Percentiles rank a stretch among this genome's conserved stretches.
Evolutionary conservation across 305 asterid genomes (phyloP).

Genomic region (Withania somnifera): DNA sequence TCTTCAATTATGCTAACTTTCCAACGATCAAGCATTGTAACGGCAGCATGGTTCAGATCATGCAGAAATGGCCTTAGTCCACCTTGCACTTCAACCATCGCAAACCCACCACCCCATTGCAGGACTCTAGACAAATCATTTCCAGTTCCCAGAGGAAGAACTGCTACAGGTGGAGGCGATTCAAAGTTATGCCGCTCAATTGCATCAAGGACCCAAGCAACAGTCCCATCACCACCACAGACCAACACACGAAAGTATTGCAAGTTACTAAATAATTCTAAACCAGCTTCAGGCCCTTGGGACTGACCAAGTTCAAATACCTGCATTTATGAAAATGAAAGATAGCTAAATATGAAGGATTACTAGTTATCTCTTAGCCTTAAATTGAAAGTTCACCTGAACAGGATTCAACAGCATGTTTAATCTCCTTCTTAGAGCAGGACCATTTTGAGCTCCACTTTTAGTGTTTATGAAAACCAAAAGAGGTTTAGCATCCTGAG

Average conservation of each 20-base stretch:
- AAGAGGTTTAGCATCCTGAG: constrained; percentile 75
- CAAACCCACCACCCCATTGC: constrained; percentile 78
- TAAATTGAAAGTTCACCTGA: constrained; percentile 35
- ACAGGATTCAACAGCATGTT: constrained; percentile 71
- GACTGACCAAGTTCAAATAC: constrained; percentile 59
- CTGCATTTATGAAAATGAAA: constrained; percentile 20
- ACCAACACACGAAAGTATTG: constrained; percentile 68
- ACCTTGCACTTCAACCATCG: constrained; percentile 65
- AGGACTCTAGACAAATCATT: constrained; percentile 75
- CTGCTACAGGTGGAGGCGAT: constrained; percentile 80
- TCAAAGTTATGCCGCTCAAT: constrained; percentile 57
- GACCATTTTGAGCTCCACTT: constrained; percentile 82
- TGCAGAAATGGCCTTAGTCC: constrained; percentile 58
- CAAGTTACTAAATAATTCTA: constrained; percentile 51
- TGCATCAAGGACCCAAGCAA: constrained; percentile 84
- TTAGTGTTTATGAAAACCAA: constrained; percentile 63
- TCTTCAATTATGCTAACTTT: constrained; percentile 52
- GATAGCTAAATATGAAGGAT: neutral
- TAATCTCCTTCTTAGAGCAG: constrained; percentile 52
- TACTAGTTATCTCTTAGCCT: neutral
- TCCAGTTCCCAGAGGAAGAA: constrained; percentile 86
- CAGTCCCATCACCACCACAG: constrained; percentile 90
- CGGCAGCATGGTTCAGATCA: constrained; percentile 61
- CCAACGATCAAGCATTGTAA: constrained; percentile 89
- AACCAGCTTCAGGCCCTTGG: constrained; percentile 75